phyloP scores from a whole-genome alignment of 345 rosid genomes.

The Eucalyptus globulus region DNA sequence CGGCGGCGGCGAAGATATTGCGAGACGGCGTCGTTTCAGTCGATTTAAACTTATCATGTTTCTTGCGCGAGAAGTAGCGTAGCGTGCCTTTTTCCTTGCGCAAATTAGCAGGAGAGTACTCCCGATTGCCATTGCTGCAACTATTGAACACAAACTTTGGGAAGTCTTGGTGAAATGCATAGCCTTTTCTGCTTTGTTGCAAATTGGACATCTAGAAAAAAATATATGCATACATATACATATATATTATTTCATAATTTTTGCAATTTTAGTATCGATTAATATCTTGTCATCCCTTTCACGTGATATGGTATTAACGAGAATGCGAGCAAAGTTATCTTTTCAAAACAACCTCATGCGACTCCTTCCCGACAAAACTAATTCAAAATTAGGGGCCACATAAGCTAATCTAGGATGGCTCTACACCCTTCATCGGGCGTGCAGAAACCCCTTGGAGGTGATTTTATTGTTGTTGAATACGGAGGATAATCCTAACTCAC shows the following conservation, averaged over 20 bases:
- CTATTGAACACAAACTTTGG: not conserved
- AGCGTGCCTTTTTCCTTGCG: not conserved
- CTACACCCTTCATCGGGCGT: not conserved
- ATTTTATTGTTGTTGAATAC: too few species aligned
- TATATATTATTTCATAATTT: not conserved
- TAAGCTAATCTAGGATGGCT: not conserved
- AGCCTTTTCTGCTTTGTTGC: not conserved
- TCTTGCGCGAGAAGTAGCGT: not conserved
- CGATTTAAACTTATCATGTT: accelerated
- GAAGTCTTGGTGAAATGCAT: not conserved
- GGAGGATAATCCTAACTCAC: not conserved
- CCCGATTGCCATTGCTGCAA: not conserved
- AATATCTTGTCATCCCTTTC: not conserved
- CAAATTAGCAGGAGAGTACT: not conserved
- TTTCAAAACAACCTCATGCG: not conserved
- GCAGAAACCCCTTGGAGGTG: too few species aligned
- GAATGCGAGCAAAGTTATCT: not conserved
- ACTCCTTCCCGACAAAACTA: not conserved
- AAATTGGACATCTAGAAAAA: not conserved
- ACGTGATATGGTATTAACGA: accelerated
- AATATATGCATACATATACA: too few species aligned
- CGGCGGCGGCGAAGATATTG: accelerated
- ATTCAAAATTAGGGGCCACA: not conserved
- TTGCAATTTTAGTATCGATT: not conserved
- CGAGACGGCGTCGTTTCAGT: not conserved